These are phyloP conservation scores for Trichopus zeylanicus DNA, from an alignment of 116 monocot genomes.

Conservation along the genomic window DNA sequence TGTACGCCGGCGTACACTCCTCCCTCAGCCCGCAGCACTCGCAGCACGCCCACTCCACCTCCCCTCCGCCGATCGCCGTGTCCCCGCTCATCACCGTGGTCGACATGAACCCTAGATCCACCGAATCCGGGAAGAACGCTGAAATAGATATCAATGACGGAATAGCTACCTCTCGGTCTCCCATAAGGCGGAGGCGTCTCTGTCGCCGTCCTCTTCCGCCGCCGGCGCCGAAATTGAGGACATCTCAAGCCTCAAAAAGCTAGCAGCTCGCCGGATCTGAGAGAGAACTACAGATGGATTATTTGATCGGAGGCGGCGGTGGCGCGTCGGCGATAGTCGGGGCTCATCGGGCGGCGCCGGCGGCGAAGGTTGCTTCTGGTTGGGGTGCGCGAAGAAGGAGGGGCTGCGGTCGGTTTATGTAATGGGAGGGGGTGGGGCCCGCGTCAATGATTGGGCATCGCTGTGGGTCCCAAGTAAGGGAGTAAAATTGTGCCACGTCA, in stretches of 20 bases:
- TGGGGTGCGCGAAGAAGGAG: background rate
- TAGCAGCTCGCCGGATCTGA: background rate
- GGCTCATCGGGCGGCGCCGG: background rate
- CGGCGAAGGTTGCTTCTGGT: no score
- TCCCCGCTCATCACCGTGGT: background rate
- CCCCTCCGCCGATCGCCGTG: background rate
- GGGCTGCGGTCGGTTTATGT: background rate
- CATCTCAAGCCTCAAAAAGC: background rate
- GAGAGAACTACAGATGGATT: background rate
- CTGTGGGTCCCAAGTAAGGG: background rate
- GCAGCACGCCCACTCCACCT: slow-evolving; percentile 47
- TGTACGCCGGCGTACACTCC: slow-evolving; percentile 83
- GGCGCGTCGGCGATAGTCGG: background rate
- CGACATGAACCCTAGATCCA: slow-evolving; percentile 3
- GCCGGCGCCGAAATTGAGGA: background rate
- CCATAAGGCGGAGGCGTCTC: slow-evolving; percentile 17
- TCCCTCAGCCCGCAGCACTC: slow-evolving; percentile 83
- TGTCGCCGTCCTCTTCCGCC: slow-evolving; percentile 4
- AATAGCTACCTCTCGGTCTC: slow-evolving; percentile 24
- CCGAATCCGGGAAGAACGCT: background rate
- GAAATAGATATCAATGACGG: background rate
- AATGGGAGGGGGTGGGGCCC: background rate
- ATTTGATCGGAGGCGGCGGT: background rate
- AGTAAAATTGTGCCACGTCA: slow-evolving; percentile 1
- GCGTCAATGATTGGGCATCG: slow-evolving; percentile 6